phyloP scores from a whole-genome alignment of 805 yeast genomes.

The Metschnikowia lachancei region DNA sequence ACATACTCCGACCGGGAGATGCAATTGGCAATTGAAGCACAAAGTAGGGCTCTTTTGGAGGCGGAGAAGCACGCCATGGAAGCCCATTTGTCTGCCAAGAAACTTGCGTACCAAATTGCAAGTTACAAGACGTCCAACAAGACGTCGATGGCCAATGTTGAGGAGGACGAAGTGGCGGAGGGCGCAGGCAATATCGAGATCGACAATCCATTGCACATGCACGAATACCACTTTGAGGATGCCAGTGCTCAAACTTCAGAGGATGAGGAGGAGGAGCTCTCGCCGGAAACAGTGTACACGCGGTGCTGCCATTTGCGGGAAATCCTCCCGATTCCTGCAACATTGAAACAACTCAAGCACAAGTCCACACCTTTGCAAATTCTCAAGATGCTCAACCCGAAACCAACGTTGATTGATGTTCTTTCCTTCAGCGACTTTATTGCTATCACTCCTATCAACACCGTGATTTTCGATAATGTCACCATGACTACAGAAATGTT shows the following conservation, averaged over 20 bases:
- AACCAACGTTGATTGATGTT: conserved; percentile 56
- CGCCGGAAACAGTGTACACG: conserved; percentile 50
- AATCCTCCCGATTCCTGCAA: conserved; percentile 50
- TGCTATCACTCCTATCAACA: conserved; percentile 53
- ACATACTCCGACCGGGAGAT: conserved; percentile 48
- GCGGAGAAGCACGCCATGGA: conserved; percentile 72
- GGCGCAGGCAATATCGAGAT: conserved; percentile 42
- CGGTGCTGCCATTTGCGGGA: conserved; percentile 50
- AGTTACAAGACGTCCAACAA: conserved; percentile 33
- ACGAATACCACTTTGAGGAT: conserved; percentile 48
- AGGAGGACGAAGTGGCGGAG: conserved; percentile 22
- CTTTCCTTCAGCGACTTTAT: conserved; percentile 57
- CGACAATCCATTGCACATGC: conserved; percentile 68
- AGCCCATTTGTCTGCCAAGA: conserved; percentile 68
- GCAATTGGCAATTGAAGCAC: conserved; percentile 57
- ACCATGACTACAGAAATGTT: conserved; percentile 54
- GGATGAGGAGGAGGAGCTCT: conserved; percentile 22
- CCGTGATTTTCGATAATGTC: conserved; percentile 57
- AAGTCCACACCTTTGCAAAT: conserved; percentile 53
- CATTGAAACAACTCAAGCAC: conserved; percentile 51
- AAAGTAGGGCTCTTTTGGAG: conserved; percentile 52
- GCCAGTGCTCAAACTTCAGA: conserved; percentile 15
- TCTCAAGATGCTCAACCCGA: conserved; percentile 54
- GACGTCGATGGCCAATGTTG: conserved; percentile 12
- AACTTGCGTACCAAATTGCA: conserved; percentile 65